Conservation (phyloP, 78 protist species). For the slime mould (Dictyostelium discoideum) region DNA sequence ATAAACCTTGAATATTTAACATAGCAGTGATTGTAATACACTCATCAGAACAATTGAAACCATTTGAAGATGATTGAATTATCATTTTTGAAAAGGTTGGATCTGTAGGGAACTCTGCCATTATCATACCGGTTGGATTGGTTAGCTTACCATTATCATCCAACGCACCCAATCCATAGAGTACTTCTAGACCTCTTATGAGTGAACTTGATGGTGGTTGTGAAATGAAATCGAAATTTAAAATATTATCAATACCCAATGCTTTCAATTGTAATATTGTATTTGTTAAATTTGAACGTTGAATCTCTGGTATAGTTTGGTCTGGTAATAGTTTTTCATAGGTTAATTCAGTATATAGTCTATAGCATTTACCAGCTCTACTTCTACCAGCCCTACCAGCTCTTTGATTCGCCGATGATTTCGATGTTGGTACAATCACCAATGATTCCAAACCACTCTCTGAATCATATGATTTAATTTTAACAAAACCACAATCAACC, state of each 20-base stretch:
- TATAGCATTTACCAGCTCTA: slow-evolving; percentile 81
- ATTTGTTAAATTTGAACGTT: slow-evolving; percentile 80
- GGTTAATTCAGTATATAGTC: slow-evolving; percentile 77
- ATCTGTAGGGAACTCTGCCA: slow-evolving; percentile 92
- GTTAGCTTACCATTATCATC: slow-evolving; percentile 77
- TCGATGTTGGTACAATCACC: slow-evolving; percentile 85
- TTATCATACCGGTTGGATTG: slow-evolving; percentile 79
- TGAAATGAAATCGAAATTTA: slow-evolving; percentile 90
- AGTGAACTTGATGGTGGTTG: slow-evolving; percentile 88
- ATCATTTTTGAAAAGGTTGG: slow-evolving; percentile 83
- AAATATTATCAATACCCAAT: slow-evolving; percentile 91
- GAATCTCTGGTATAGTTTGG: slow-evolving; percentile 91
- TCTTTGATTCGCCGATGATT: slow-evolving; percentile 94
- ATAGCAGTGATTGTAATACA: slow-evolving; percentile 86
- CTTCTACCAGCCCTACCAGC: slow-evolving; percentile 98
- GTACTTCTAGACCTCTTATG: slow-evolving; percentile 65
- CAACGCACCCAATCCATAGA: slow-evolving; percentile 93
- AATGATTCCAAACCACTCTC: slow-evolving; percentile 93
- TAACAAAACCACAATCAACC: slow-evolving; percentile 95
- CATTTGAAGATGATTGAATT: slow-evolving; percentile 62
- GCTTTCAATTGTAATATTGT: slow-evolving; percentile 90
- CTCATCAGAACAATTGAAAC: slow-evolving; percentile 84
- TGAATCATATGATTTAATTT: slow-evolving; percentile 89
- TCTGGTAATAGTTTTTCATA: neutral
- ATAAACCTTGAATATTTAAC: slow-evolving; percentile 77